phyloP scores from a whole-genome alignment of 164 flowering plant species.

The Kingdonia uniflora region DNA sequence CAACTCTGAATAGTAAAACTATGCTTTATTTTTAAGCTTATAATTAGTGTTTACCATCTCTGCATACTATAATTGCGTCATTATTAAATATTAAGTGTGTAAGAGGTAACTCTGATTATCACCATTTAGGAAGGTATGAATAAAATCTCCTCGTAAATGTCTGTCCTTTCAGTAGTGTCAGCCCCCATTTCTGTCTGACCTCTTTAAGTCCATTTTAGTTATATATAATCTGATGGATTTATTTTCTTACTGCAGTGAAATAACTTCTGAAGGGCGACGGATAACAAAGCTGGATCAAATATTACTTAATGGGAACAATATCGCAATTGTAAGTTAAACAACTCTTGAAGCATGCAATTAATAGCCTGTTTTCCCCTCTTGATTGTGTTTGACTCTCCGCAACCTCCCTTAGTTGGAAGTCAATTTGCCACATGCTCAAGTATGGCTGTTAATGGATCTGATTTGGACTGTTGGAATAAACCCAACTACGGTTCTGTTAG shows the following conservation, averaged over 20 bases:
- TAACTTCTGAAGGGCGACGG: slow-evolving; percentile 87
- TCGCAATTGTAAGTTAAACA: slow-evolving; percentile 75
- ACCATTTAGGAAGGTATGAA: too few relatives aligned
- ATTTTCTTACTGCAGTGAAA: slow-evolving; percentile 44
- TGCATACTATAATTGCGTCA: too few relatives aligned
- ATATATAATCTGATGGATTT: neutral
- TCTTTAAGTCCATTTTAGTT: neutral
- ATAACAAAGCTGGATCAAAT: slow-evolving; percentile 95
- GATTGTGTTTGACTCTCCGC: too few relatives aligned
- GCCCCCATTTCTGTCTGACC: too few relatives aligned
- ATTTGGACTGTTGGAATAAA: neutral
- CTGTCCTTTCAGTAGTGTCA: too few relatives aligned
- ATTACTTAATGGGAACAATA: slow-evolving; percentile 92
- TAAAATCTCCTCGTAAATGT: too few relatives aligned
- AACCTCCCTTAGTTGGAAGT: neutral
- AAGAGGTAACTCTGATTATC: too few relatives aligned
- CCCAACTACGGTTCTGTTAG: neutral
- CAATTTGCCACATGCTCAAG: neutral
- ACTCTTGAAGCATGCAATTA: neutral
- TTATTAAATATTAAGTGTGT: too few relatives aligned
- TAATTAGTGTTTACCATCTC: too few relatives aligned
- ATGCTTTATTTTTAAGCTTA: too few relatives aligned
- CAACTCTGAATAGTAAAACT: too few relatives aligned
- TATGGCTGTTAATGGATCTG: too few relatives aligned
- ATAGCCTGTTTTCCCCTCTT: neutral